Percentiles rank a stretch among this genome's conserved stretches.
Conservation (phyloP, 345 rosid genomes). For the Isatis tinctoria region DNA sequence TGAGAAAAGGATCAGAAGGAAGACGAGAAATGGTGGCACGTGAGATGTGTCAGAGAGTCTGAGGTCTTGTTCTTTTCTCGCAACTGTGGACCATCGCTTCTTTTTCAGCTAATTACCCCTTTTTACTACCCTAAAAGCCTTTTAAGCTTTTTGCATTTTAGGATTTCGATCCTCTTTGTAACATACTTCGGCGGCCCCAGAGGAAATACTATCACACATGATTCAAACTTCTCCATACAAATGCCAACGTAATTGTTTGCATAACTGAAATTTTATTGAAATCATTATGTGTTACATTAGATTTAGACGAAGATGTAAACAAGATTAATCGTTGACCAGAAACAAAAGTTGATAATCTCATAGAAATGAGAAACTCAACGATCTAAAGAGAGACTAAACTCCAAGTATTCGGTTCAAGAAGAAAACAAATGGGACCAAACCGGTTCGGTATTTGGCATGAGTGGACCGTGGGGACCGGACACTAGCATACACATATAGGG, state of each 20-base stretch:
- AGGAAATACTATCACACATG: no score
- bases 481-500: constrained; percentile 21
- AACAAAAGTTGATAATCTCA: no score
- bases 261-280: no score
- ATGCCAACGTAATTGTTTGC: no score
- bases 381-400: neutral
- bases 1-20: constrained; percentile 9
- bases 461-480: constrained; percentile 35
- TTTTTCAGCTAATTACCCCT: constrained; percentile 15
- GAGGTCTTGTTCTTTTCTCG: constrained; percentile 32
- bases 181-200: neutral
- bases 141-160: neutral
- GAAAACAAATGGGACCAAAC: constrained; percentile 31
- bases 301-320: no score
- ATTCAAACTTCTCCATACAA: no score
- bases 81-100: constrained; percentile 24
- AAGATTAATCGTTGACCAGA: no score
- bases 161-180: neutral
- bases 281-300: no score
- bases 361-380: neutral
- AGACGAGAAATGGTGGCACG: constrained; percentile 20
- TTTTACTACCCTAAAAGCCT: neutral
- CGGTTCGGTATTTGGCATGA: constrained; percentile 31
- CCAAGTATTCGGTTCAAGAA: constrained; percentile 1
- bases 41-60: constrained; percentile 32